These are phyloP conservation scores for Spatholobus suberectus DNA, from an alignment of 306 rosid species.

Conservation along the genomic window DNA sequence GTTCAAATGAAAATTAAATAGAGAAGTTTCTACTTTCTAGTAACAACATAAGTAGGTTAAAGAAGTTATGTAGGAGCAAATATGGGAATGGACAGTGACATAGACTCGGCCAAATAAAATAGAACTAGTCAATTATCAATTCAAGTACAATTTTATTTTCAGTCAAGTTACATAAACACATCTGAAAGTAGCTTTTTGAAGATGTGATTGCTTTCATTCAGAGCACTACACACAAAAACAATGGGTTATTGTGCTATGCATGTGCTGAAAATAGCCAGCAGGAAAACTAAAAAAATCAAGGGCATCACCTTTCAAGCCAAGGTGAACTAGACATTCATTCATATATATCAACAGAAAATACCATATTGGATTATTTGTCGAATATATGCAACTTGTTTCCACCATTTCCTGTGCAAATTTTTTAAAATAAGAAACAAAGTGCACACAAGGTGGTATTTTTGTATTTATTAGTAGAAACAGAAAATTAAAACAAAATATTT, in stretches of 20 bases:
- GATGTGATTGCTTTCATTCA: slow-evolving; percentile 10
- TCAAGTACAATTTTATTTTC: neutral
- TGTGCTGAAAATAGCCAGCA: neutral
- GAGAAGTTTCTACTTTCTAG: neutral
- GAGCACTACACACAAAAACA: slow-evolving; percentile 9
- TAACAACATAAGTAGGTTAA: neutral
- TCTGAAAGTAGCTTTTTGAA: neutral
- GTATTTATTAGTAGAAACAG: neutral
- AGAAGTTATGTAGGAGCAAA: neutral
- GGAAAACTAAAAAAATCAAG: slow-evolving; percentile 11
- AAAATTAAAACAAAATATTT: neutral
- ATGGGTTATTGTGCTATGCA: neutral
- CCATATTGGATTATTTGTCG: neutral
- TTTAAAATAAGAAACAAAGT: neutral
- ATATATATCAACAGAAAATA: slow-evolving; percentile 6
- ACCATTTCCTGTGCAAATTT: neutral
- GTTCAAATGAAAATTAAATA: neutral
- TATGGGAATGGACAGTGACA: neutral
- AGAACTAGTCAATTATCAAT: neutral
- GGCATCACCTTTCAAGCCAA: neutral
- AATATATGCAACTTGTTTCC: neutral
- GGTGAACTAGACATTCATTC: neutral
- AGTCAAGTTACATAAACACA: slow-evolving; percentile 27
- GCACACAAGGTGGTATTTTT: neutral
- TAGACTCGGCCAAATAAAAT: slow-evolving; percentile 12